Conservation (phyloP, 2,329 filamentous ascomycete genomes). For the Clathrospora elynae region DNA sequence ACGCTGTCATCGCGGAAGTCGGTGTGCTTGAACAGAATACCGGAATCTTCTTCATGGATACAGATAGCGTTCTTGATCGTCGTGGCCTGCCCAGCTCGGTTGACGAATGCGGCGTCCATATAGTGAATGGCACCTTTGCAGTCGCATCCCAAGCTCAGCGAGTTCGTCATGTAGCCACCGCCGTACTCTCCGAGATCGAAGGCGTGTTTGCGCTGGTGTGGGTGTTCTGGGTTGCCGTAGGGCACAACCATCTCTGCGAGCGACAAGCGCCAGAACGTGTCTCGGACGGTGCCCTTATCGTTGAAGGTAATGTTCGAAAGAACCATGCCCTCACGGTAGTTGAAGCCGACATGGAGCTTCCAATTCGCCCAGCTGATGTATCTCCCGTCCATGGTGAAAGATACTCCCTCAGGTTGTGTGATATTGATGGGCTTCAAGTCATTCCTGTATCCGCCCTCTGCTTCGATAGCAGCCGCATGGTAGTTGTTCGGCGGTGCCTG, state of each 20-base stretch:
- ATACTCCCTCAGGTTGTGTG: slow-evolving; percentile 86
- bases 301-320: slow-evolving; percentile 89
- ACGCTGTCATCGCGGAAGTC: slow-evolving; percentile 90
- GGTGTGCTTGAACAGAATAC: slow-evolving; percentile 91
- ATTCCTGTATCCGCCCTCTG: slow-evolving; percentile 73
- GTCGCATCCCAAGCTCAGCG: slow-evolving; percentile 75
- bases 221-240: slow-evolving; percentile 79
- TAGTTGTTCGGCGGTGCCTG: slow-evolving; percentile 78
- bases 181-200: slow-evolving; percentile 83
- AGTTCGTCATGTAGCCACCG: slow-evolving; percentile 83
- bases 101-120: slow-evolving; percentile 84
- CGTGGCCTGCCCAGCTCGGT: slow-evolving; percentile 72
- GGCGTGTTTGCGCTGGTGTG: slow-evolving; percentile 80
- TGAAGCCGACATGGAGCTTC: slow-evolving; percentile 92
- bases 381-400: slow-evolving; percentile 76
- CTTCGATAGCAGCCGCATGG: slow-evolving; percentile 72
- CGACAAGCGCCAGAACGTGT: slow-evolving; percentile 86
- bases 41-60: slow-evolving; percentile 91
- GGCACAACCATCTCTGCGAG: slow-evolving; percentile 94
- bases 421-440: slow-evolving; percentile 87
- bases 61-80: slow-evolving; percentile 94
- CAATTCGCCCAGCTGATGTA: slow-evolving; percentile 89
- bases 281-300: slow-evolving; percentile 75
- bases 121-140: slow-evolving; percentile 93
- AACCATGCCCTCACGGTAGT: slow-evolving; percentile 90